Percentiles rank a stretch among this genome's conserved stretches.
These are phyloP conservation scores for Fusarium tuaranense DNA, from an alignment of 2,329 filamentous ascomycete genomes.

Conservation along the genomic window DNA sequence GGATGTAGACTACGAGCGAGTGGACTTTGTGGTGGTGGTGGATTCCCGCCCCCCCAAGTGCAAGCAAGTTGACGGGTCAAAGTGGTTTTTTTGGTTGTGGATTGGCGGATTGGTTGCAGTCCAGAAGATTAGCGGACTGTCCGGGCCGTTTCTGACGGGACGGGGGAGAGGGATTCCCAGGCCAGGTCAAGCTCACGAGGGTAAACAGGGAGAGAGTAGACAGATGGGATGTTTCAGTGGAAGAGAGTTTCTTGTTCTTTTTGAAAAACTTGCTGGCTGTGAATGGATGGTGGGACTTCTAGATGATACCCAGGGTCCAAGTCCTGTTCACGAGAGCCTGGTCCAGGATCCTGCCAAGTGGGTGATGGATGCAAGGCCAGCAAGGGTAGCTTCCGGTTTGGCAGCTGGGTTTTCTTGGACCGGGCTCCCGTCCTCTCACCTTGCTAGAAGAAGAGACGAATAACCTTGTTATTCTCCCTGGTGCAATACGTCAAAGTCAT, in stretches of 20 bases:
- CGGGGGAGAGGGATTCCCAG: neutral
- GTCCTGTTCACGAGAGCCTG: constrained; percentile 34
- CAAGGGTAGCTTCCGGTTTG: constrained; percentile 35
- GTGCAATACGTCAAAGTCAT: neutral
- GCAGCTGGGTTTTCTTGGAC: constrained; percentile 17
- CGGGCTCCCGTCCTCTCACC: neutral
- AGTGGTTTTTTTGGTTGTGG: neutral
- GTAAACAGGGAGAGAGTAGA: neutral
- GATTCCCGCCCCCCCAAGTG: constrained; percentile 25
- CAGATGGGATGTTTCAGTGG: neutral
- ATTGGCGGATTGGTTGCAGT: neutral
- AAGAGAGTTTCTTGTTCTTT: neutral
- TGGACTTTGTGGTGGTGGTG: constrained; percentile 32
- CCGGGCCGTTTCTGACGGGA: neutral
- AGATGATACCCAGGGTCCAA: constrained; percentile 27
- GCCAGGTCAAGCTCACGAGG: neutral
- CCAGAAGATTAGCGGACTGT: neutral
- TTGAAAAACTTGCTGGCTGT: neutral
- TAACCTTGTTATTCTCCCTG: neutral
- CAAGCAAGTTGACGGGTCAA: neutral
- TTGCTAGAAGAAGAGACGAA: constrained; percentile 5
- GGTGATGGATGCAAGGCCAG: constrained; percentile 30
- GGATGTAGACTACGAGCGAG: constrained; percentile 14
- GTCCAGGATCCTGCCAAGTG: constrained; percentile 13
- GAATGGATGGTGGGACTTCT: constrained; percentile 13